A percentile compares a stretch with the other conserved stretches of the same genome.
Evolutionary conservation across 2,329 filamentous ascomycete genomes (phyloP).

Genomic region (Annulohypoxylon truncatum): DNA sequence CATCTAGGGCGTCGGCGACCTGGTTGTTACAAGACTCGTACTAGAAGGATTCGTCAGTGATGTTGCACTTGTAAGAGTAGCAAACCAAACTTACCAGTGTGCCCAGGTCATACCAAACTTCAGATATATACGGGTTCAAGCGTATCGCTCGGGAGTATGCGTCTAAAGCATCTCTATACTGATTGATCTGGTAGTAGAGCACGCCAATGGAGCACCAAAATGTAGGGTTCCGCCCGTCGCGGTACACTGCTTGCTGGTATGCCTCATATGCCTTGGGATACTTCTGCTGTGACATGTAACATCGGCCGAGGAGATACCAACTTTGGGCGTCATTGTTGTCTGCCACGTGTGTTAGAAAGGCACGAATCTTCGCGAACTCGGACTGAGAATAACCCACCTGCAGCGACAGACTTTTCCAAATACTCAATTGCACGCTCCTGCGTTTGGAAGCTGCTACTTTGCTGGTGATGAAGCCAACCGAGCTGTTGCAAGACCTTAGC

Average conservation of each 20-base stretch:
- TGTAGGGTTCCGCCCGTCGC: conserved; percentile 95
- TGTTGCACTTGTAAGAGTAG: conserved; percentile 8
- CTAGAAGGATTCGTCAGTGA: conserved; percentile 59
- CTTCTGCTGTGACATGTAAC: conserved; percentile 99
- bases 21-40: conserved; percentile 99
- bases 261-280: conserved; percentile 99
- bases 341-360: conserved; percentile 54
- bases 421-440: conserved; percentile 98
- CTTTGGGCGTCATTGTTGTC: conserved; percentile 96
- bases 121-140: conserved; percentile 96
- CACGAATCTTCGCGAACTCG: conserved; percentile 12
- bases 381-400: conserved; percentile 69
- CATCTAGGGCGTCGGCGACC: conserved; percentile 93
- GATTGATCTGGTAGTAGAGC: conserved; percentile 99
- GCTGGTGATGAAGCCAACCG: conserved; percentile 97
- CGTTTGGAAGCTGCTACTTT: conserved; percentile 89
- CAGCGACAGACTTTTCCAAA: conserved; percentile 93
- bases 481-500: conserved; percentile 98
- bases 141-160: conserved; percentile 97
- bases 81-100: conserved; percentile 77
- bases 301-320: conserved; percentile 97
- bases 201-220: conserved; percentile 99
- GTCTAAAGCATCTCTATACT: conserved; percentile 97
- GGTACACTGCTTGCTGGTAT: conserved; percentile 98
- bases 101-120: conserved; percentile 98